phyloP scores from a whole-genome alignment of 78 protist genomes.

The Dictyostelium brefeldianum region DNA sequence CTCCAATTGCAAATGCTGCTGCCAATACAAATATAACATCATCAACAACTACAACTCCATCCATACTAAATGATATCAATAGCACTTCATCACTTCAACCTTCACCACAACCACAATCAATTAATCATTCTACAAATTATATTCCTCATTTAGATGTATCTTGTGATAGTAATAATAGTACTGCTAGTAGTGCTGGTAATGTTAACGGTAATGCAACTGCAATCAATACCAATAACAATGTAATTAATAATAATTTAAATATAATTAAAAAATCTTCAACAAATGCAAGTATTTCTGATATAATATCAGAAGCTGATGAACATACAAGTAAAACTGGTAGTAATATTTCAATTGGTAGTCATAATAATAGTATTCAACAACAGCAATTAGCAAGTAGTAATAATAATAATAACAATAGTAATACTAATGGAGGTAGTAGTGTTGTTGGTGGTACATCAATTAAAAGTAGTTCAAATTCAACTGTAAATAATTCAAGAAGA shows the following conservation, averaged over 20 bases:
- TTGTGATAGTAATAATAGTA: slow-evolving; percentile 19
- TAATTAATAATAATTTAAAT: too few relatives aligned
- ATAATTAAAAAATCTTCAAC: slow-evolving; percentile 13
- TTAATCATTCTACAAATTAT: slow-evolving; percentile 7
- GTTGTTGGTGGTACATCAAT: background rate
- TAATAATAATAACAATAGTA: background rate
- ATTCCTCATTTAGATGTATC: slow-evolving; percentile 20
- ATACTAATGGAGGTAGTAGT: background rate
- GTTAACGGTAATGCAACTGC: too few relatives aligned
- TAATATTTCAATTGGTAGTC: slow-evolving; percentile 2
- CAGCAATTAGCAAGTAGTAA: background rate
- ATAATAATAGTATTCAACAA: background rate
- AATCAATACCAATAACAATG: too few relatives aligned
- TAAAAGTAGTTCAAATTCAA: background rate
- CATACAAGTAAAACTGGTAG: background rate
- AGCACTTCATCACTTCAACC: background rate
- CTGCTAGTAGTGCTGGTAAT: background rate
- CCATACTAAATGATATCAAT: background rate
- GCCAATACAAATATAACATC: background rate
- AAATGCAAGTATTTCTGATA: slow-evolving; percentile 9
- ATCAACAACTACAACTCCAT: background rate
- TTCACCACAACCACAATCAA: background rate
- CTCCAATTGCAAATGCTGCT: background rate
- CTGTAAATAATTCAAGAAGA: background rate
- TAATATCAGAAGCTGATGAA: slow-evolving; percentile 6